A percentile compares a stretch with the other conserved stretches of the same genome.
phyloP scores from a whole-genome alignment of 2,329 filamentous ascomycete genomes.

The Diaporthe eres region DNA sequence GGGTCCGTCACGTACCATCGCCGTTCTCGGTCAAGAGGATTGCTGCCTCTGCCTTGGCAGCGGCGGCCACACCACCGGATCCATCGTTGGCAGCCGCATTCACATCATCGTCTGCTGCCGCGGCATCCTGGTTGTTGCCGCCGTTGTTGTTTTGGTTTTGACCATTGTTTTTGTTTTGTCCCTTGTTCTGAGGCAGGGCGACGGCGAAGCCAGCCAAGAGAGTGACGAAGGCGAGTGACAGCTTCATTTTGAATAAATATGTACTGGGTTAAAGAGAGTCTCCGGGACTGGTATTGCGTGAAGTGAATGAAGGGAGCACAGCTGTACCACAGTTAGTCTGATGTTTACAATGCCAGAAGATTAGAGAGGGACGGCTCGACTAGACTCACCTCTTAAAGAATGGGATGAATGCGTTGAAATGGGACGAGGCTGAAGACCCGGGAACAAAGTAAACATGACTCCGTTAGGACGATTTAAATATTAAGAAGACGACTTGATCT shows the following conservation, averaged over 20 bases:
- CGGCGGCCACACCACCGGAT: constrained; percentile 21
- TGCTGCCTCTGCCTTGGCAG: constrained; percentile 35
- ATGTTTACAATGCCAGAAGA: not conserved
- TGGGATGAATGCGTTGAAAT: not conserved
- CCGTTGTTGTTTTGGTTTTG: constrained; percentile 12
- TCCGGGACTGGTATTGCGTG: constrained; percentile 24
- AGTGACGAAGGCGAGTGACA: constrained; percentile 29
- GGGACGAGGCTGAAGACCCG: not conserved
- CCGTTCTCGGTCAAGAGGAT: constrained; percentile 37
- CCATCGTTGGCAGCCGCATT: constrained; percentile 36
- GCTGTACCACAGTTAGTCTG: constrained; percentile 1
- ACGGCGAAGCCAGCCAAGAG: constrained; percentile 38
- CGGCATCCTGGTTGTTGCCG: constrained; percentile 3
- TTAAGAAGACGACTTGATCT: not conserved
- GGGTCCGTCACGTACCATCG: constrained; percentile 24
- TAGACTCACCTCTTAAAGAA: constrained; percentile 38
- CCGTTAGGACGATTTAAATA: constrained; percentile 18
- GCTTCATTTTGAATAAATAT: constrained; percentile 37
- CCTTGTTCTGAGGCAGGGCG: constrained; percentile 31
- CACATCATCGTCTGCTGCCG: not conserved
- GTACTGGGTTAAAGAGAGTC: constrained; percentile 1
- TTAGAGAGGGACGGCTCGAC: not conserved
- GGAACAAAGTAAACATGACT: not conserved
- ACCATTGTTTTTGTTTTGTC: constrained; percentile 10
- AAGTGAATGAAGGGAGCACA: constrained; percentile 36